Conservation (phyloP, 495 filamentous ascomycete species). For the Penicillium malachiteum region DNA sequence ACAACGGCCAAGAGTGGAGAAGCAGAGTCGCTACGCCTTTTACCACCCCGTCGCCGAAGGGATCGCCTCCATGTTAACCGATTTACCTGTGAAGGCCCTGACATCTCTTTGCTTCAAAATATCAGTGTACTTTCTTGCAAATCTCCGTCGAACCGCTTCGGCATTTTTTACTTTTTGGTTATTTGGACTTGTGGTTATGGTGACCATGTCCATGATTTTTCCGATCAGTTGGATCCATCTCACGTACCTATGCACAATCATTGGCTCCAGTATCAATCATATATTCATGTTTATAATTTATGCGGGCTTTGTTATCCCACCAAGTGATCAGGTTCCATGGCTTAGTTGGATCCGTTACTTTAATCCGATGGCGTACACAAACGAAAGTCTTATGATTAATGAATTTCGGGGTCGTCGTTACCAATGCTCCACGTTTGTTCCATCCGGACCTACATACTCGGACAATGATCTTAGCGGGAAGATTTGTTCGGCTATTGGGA, state of each 20-base stretch:
- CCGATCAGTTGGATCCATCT: neutral
- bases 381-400: slow-evolving; percentile 86
- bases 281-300: neutral
- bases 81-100: neutral
- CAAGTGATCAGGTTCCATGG: slow-evolving; percentile 69
- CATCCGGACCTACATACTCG: slow-evolving; percentile 19
- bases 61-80: neutral
- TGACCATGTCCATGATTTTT: slow-evolving; percentile 3
- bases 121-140: neutral
- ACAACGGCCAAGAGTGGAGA: neutral
- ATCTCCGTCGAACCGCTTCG: neutral
- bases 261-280: neutral
- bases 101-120: neutral
- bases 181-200: neutral
- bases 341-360: slow-evolving; percentile 85
- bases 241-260: neutral
- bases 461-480: neutral
- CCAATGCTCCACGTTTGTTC: slow-evolving; percentile 1
- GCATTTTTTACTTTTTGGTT: slow-evolving; percentile 6
- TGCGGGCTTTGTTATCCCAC: slow-evolving; percentile 53
- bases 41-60: neutral
- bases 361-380: slow-evolving; percentile 81
- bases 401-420: slow-evolving; percentile 39
- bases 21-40: slow-evolving; percentile 1
- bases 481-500: slow-evolving; percentile 47